These are phyloP conservation scores for Acanthamoeba divionensis DNA, from an alignment of 208 protist species.

Conservation along the genomic window DNA sequence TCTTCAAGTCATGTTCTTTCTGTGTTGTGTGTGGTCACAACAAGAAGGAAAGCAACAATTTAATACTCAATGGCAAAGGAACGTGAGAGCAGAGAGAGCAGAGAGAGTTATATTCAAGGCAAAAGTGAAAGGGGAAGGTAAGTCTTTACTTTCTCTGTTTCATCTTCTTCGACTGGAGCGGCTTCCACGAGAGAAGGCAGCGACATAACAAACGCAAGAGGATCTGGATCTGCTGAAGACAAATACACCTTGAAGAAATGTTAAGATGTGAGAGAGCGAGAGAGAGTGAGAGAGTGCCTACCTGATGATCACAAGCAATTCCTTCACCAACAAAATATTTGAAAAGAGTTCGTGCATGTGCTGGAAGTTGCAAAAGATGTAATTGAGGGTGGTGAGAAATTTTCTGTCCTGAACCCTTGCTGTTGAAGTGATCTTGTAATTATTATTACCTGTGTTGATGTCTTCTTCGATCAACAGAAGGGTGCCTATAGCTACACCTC, in stretches of 20 bases:
- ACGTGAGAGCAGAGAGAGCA: too few relatives aligned
- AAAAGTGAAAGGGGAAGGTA: neutral
- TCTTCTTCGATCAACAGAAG: conserved; percentile 67
- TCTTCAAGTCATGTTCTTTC: conserved; percentile 55
- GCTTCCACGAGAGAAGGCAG: neutral
- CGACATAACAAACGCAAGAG: neutral
- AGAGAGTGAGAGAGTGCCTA: neutral
- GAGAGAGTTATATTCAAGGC: neutral
- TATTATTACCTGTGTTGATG: conserved; percentile 55
- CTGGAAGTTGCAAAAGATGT: too few relatives aligned
- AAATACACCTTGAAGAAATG: neutral
- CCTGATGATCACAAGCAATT: conserved; percentile 47
- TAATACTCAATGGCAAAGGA: neutral
- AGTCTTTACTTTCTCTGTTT: conserved; percentile 37
- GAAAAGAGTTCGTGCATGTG: conserved; percentile 46
- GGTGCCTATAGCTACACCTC: conserved; percentile 60
- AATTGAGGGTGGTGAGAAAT: too few relatives aligned
- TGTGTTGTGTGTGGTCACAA: neutral
- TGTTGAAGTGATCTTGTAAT: too few relatives aligned
- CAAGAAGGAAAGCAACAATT: neutral
- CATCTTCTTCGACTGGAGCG: neutral
- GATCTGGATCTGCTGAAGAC: neutral
- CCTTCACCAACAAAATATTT: conserved; percentile 68
- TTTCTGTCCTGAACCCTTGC: too few relatives aligned
- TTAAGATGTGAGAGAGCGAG: neutral